phyloP scores from a whole-genome alignment of 2,329 filamentous ascomycete genomes.

The Diaporthe aspalathi region DNA sequence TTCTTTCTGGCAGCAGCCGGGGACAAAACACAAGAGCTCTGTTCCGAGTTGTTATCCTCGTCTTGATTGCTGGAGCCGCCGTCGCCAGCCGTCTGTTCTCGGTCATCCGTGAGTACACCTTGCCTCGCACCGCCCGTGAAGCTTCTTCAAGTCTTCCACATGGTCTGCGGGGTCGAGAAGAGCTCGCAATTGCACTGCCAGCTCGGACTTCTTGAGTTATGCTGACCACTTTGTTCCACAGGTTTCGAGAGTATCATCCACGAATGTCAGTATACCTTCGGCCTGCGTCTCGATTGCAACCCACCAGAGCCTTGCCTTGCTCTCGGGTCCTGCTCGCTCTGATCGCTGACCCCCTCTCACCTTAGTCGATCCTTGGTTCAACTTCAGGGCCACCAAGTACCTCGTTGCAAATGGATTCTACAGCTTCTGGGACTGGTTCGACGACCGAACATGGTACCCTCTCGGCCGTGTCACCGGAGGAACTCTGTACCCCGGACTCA shows the following conservation, averaged over 20 bases:
- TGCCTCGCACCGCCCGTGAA: constrained; percentile 34
- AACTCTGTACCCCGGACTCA: constrained; percentile 97
- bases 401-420: constrained; percentile 97
- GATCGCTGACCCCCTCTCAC: constrained; percentile 45
- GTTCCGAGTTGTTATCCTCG: constrained; percentile 89
- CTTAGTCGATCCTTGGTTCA: constrained; percentile 99
- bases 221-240: constrained; percentile 54
- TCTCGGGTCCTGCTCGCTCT: constrained; percentile 42
- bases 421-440: constrained; percentile 99
- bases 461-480: constrained; percentile 97
- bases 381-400: constrained; percentile 98
- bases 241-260: constrained; percentile 99
- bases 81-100: constrained; percentile 96
- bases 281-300: constrained; percentile 36
- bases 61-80: constrained; percentile 89
- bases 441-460: constrained; percentile 99
- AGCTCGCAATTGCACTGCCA: neutral
- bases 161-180: constrained; percentile 1
- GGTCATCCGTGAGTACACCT: constrained; percentile 84
- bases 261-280: constrained; percentile 79
- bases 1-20: constrained; percentile 81
- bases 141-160: constrained; percentile 33
- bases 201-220: constrained; percentile 25
- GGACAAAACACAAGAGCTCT: constrained; percentile 85
- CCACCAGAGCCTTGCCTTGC: constrained; percentile 32